Base-by-base conservation (phyloP, 208 protist species). In the Crithidia thermophila region DNA sequence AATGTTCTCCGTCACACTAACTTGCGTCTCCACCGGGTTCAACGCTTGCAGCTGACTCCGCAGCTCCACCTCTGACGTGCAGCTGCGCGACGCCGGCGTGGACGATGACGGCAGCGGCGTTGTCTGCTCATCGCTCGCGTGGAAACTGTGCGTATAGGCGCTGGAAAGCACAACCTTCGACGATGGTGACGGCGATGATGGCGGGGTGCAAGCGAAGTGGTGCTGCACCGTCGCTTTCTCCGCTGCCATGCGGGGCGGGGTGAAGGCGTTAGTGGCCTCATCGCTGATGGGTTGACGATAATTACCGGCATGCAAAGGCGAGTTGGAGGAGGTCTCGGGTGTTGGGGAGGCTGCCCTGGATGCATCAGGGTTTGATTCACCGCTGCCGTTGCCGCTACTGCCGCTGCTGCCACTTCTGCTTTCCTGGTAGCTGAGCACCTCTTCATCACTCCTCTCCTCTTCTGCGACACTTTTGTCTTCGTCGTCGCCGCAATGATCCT, bases 21-120 rank as follows among this genome's bases (percentile, higher is more conserved):
- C 20, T 18, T 74, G 67, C 10, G 67, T 74, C 4, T 50, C 16
- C 6, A 74, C 8, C 18, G 67, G 51, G 30, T 67, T 61, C 20
- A 47, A 1, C 13, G 31, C 6, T 5, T 56, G 49, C 2, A 74
- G 51, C 25, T 49, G 59, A 21, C 51, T 56, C 34, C 67, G 67
- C 25, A 74, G 43, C 14, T 67, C 51, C 5, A 49, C 51, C 34
- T 61, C 52, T 0, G 59, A 53, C 36, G 67, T 42, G 25, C 59
- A 9, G 59, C 67, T 45, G 20, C 51, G 46, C 21, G 67, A 67
- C n/a, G 28, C 40, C 18, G 42, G 50, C 4, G 67, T 56, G 3
- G 67, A 5, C 16, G 49, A 61, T 14, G 23, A 67, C 1, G 59
- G 67, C 42, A 50, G 31, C 30, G 60, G 60, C 0, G 47, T 67